Evolutionary conservation across 805 yeast species (phyloP).

Genomic region (Osmozyma mogii): DNA sequence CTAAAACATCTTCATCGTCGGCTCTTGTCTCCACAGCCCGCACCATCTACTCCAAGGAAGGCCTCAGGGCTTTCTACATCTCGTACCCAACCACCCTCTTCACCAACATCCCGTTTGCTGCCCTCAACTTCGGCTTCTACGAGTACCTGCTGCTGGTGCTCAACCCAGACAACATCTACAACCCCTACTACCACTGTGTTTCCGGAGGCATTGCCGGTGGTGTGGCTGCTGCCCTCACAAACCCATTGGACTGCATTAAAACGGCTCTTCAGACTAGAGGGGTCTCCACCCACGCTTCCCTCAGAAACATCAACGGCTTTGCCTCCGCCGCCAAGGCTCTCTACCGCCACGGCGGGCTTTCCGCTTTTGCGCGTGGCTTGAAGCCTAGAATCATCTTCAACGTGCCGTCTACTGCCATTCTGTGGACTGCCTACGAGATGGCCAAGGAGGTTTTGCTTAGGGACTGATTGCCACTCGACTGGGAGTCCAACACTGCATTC

Average conservation of each 20-base stretch:
- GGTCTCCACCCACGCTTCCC: conserved; percentile 35
- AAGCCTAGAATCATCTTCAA: conserved; percentile 87
- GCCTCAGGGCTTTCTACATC: conserved; percentile 74
- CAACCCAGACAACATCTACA: conserved; percentile 72
- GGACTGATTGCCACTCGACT: too few relatives aligned
- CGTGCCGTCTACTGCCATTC: conserved; percentile 92
- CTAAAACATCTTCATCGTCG: conserved; percentile 16
- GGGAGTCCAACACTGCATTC: too few relatives aligned
- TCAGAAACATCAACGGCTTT: conserved; percentile 58
- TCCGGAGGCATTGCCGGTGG: conserved; percentile 95
- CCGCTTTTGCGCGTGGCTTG: conserved; percentile 76
- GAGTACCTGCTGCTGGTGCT: conserved; percentile 72
- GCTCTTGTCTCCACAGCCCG: conserved; percentile 31
- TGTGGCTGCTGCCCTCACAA: conserved; percentile 87
- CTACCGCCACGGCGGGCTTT: conserved; percentile 48
- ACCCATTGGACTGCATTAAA: conserved; percentile 90
- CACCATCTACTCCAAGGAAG: conserved; percentile 52
- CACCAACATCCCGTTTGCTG: conserved; percentile 92
- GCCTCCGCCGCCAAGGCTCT: conserved; percentile 63
- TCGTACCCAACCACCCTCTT: conserved; percentile 91
- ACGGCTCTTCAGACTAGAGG: conserved; percentile 85
- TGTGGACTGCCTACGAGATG: conserved; percentile 98
- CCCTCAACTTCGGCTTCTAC: conserved; percentile 86
- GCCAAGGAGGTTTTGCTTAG: conserved; percentile 64
- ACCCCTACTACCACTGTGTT: conserved; percentile 86